A percentile compares a stretch with the other conserved stretches of the same genome.
Evolutionary conservation across 2,329 filamentous ascomycete genomes (phyloP).

Genomic region (Decorospora gaudefroyi): DNA sequence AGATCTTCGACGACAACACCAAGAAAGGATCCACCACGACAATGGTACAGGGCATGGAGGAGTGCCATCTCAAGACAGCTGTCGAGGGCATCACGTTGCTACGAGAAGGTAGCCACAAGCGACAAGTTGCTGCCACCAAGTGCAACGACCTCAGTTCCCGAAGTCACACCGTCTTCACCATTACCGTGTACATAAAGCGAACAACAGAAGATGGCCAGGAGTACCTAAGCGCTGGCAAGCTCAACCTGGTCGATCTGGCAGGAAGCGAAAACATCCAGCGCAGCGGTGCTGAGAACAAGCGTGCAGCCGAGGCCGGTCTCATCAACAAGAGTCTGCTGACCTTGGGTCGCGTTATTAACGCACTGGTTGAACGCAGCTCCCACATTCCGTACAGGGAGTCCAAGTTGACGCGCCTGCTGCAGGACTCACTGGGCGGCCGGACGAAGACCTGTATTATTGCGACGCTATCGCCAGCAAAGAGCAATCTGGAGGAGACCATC

Average conservation of each 20-base stretch:
- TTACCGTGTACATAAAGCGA: conserved; percentile 87
- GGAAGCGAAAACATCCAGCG: conserved; percentile 98
- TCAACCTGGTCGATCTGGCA: conserved; percentile 94
- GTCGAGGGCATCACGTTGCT: conserved; percentile 85
- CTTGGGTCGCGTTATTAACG: conserved; percentile 94
- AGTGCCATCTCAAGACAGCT: conserved; percentile 86
- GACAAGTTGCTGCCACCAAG: conserved; percentile 99
- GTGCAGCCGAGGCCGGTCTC: conserved; percentile 89
- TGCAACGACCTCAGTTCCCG: conserved; percentile 97
- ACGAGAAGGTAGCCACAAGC: conserved; percentile 85
- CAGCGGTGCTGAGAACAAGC: conserved; percentile 96
- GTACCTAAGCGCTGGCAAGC: conserved; percentile 85
- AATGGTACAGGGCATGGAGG: conserved; percentile 96
- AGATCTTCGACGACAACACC: conserved; percentile 88
- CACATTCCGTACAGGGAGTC: conserved; percentile 96
- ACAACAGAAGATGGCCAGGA: conserved; percentile 83
- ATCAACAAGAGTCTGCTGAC: conserved; percentile 99
- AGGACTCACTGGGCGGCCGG: conserved; percentile 92
- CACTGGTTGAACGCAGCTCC: conserved; percentile 82
- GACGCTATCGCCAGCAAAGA: conserved; percentile 90
- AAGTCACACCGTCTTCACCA: conserved; percentile 96
- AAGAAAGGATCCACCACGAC: conserved; percentile 85
- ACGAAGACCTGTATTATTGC: conserved; percentile 99
- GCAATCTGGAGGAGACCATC: conserved; percentile 96
- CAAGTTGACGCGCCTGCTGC: conserved; percentile 89